Evolutionary conservation across 208 protist species (phyloP).

Genomic region (Wallacemonas sp.): DNA sequence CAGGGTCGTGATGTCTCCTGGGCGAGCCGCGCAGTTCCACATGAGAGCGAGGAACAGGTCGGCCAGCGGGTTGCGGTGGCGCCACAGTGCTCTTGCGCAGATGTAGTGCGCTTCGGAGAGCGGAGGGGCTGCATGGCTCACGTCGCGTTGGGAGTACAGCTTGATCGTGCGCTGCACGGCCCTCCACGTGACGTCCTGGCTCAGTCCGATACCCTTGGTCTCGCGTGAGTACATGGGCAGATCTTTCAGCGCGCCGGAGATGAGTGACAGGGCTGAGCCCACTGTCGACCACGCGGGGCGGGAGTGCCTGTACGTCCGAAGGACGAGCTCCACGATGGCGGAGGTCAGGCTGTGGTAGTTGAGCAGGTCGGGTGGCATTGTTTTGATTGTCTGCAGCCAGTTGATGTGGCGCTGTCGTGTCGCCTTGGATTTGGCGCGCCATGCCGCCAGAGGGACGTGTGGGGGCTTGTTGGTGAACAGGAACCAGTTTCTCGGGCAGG

Average conservation of each 20-base stretch:
- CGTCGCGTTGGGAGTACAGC: not conserved
- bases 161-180: not conserved
- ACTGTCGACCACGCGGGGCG: not conserved
- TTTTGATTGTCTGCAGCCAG: not conserved
- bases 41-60: not conserved
- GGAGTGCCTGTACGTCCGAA: not conserved
- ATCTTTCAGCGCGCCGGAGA: not conserved
- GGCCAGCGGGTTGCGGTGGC: not conserved
- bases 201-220: not conserved
- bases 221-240: not conserved
- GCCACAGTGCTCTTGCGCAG: not conserved
- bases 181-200: not conserved
- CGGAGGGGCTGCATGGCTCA: not conserved
- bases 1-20: not conserved
- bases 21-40: slow-evolving; percentile 7
- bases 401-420: not conserved
- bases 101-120: not conserved
- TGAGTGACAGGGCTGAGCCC: not conserved
- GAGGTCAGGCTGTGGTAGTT: not conserved
- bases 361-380: not conserved
- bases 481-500: not conserved
- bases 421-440: not conserved
- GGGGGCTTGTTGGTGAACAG: not conserved
- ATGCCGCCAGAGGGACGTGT: not conserved
- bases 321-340: not conserved